Percentiles rank a stretch among this genome's conserved stretches.
Conservation (phyloP, 148 eudicot species). For the Oxyria digyna region DNA sequence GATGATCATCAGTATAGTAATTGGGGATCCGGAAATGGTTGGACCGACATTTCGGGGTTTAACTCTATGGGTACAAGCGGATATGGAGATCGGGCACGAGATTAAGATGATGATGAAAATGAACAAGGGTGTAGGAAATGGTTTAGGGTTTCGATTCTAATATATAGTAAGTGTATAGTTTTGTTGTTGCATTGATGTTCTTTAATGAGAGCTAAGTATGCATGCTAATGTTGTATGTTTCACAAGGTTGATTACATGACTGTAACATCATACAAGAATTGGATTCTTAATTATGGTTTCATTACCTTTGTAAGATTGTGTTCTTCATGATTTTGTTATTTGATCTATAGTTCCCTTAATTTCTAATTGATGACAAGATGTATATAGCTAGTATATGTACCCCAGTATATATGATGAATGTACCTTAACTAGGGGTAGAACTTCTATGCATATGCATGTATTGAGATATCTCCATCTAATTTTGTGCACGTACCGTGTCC, state of each 20-base stretch:
- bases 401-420: neutral
- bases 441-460: no score
- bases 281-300: neutral
- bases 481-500: neutral
- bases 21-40: neutral
- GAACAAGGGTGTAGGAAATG: neutral
- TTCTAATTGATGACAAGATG: no score
- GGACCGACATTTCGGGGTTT: neutral
- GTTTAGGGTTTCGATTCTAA: neutral
- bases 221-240: neutral
- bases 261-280: neutral
- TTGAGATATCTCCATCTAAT: no score
- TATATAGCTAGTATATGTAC: no score
- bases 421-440: neutral
- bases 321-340: neutral
- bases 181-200: neutral
- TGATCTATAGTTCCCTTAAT: no score
- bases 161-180: neutral
- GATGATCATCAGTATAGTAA: neutral
- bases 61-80: neutral
- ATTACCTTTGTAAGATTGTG: neutral
- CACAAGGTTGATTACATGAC: neutral
- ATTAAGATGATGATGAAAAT: neutral
- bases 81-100: neutral
- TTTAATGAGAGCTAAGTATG: neutral